These are phyloP conservation scores for Ophioceras dolichostomum DNA, from an alignment of 2,329 filamentous ascomycete genomes.

Conservation along the genomic window DNA sequence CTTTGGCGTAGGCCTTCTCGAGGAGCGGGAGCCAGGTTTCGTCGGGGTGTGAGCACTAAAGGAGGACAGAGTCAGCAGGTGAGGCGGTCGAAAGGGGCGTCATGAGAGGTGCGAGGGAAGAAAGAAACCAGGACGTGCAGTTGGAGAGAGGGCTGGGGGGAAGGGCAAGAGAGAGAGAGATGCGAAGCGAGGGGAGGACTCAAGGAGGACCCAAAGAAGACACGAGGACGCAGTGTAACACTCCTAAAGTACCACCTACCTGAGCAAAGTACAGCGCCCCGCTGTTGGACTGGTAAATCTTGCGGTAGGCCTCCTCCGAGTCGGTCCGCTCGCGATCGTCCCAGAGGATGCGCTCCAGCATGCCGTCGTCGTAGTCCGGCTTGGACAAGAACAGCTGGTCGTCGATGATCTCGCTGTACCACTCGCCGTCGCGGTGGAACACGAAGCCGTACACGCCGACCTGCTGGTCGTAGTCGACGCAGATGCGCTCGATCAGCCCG, in stretches of 20 bases:
- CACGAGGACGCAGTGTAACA: no score
- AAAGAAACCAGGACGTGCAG: no score
- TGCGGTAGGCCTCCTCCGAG: constrained; percentile 46
- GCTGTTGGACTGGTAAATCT: constrained; percentile 54
- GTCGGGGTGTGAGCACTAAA: constrained; percentile 52
- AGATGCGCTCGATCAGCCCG: constrained; percentile 59
- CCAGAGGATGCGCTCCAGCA: constrained; percentile 32
- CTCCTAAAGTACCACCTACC: no score
- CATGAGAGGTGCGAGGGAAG: no score
- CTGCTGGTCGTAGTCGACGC: constrained; percentile 58
- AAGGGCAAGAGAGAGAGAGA: no score
- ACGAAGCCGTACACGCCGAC: constrained; percentile 80
- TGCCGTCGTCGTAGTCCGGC: constrained; percentile 48
- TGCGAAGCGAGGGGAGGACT: no score
- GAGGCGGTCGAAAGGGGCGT: no score
- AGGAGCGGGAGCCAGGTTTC: constrained; percentile 64
- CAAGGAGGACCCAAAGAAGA: no score
- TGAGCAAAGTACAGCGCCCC: constrained; percentile 58
- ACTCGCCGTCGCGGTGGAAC: constrained; percentile 70
- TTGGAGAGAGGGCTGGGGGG: no score
- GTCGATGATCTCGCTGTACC: constrained; percentile 47
- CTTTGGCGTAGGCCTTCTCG: constrained; percentile 65
- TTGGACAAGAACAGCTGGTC: constrained; percentile 45
- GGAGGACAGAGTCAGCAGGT: no score
- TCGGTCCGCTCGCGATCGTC: constrained; percentile 34